Base-by-base conservation (phyloP, 768 basidiomycete species). In the Lentinula guzmanii region DNA sequence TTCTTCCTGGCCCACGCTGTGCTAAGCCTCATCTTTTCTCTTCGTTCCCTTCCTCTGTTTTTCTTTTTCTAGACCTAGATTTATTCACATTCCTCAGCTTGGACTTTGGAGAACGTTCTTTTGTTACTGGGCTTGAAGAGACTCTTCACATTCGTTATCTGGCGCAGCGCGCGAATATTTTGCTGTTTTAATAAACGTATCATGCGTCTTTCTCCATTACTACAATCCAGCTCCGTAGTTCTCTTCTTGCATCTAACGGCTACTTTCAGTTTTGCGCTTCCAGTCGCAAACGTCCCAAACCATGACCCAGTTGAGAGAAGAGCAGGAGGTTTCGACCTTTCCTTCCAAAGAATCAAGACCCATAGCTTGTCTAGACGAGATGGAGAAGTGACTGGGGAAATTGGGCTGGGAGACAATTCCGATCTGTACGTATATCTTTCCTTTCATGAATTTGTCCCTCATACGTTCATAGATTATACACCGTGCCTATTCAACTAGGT, bases 391-490 rank as follows among this genome's bases (percentile, higher is more conserved):
- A 71, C 65, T 51, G 76, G 75, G 15, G 64, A 71, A 3, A 68
- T 70, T 43, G 76, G 75, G 15, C 62, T 77, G 18, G 78, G 77
- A 15, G 68, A 75, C 59, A 71, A 72, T 60, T 69, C 70, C 21
- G 75, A 77, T 63, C 63, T 76, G 75, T 75, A 64, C 67, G 74
- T 63, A 39, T 39, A 28, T n/a, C 63, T 21, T 5, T 24, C n/a
- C 39, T n/a, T n/a, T n/a, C 13, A 34, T 5, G 33, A 37, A 8
- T 21, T 16, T 52, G 9, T 37, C 24, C 28, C 35, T 10, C 16
- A 33, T 3, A 28, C 37, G n/a, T 43, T 13, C 11, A 33, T 41
- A 77, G 75, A 35, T 65, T 76, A 31, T 75, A 74, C 66, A 71
- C 70, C 1, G 69, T 77, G n/a, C 75, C 75, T 21, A 70, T 77